A percentile compares a stretch with the other conserved stretches of the same genome.
Conservation (phyloP, 2,329 filamentous ascomycete genomes). For the Dendrostoma leiphaemia region DNA sequence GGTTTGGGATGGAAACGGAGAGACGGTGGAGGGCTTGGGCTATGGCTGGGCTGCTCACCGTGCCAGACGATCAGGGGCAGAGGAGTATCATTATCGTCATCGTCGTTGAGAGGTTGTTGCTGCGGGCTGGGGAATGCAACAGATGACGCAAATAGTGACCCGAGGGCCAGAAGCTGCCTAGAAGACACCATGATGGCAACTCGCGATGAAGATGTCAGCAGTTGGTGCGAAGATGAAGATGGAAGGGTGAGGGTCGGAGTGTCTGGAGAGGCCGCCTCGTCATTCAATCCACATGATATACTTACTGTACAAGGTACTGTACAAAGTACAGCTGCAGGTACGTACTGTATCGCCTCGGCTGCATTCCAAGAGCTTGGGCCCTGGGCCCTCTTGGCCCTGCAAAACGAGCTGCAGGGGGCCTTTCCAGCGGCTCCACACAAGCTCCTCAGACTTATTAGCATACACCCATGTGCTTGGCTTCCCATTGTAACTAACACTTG, state of each 20-base stretch:
- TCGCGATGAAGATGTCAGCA: not conserved
- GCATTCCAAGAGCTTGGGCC: too few species aligned
- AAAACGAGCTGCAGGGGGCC: not conserved
- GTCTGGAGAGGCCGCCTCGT: not conserved
- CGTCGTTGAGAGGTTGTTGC: conserved; percentile 24
- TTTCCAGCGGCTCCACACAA: not conserved
- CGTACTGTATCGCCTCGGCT: too few species aligned
- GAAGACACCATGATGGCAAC: conserved; percentile 26
- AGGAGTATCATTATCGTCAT: conserved; percentile 58
- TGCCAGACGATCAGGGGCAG: conserved; percentile 96
- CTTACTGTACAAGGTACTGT: not conserved
- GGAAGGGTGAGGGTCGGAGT: not conserved
- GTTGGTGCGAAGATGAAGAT: not conserved
- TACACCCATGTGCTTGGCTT: too few species aligned
- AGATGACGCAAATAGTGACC: conserved; percentile 31
- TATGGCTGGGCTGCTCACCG: conserved; percentile 37
- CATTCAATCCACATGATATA: too few species aligned
- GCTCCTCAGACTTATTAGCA: not conserved
- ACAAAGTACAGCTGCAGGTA: too few species aligned
- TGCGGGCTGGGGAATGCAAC: conserved; percentile 29
- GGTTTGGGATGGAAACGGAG: too few species aligned
- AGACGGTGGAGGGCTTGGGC: conserved; percentile 41
- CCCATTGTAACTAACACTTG: too few species aligned
- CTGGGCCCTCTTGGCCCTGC: too few species aligned
- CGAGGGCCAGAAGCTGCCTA: conserved; percentile 27